Conservation (phyloP, 148 eudicot genomes). For the Rhododendron mucronatum region DNA sequence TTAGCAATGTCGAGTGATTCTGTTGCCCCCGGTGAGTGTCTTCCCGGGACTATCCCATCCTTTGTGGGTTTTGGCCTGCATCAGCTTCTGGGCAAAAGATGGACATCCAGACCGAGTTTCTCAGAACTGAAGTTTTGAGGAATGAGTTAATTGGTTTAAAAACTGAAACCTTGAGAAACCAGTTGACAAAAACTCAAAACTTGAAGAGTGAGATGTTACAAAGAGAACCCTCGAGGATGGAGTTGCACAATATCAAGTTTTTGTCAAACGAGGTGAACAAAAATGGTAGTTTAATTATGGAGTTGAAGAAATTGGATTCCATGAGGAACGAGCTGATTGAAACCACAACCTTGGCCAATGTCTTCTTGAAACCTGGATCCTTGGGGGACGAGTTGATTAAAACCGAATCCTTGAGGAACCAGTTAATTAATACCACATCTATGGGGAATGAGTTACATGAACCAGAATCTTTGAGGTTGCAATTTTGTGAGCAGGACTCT, state of each 20-base stretch:
- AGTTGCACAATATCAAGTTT: not conserved
- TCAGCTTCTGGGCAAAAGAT: not conserved
- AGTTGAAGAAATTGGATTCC: not conserved
- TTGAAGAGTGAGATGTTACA: not conserved
- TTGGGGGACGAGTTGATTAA: not conserved
- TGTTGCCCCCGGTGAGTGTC: no score
- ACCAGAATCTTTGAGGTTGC: not conserved
- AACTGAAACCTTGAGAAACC: conserved; percentile 7
- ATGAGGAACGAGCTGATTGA: conserved; percentile 3
- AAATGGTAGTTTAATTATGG: not conserved
- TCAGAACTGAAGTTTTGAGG: conserved; percentile 9
- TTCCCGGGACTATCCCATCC: no score
- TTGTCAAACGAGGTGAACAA: not conserved
- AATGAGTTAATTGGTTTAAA: conserved; percentile 14
- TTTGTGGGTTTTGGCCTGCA: no score
- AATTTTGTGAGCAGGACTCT: conserved; percentile 1
- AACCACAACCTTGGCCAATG: not conserved
- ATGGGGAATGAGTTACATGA: conserved; percentile 1
- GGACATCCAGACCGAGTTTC: not conserved
- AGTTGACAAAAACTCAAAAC: conserved; percentile 3
- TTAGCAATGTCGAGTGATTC: no score
- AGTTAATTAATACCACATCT: not conserved
- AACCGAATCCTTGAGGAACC: conserved; percentile 6
- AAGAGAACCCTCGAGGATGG: not conserved
- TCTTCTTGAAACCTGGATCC: not conserved